Conservation (phyloP, 2,329 filamentous ascomycete species). For the Metarhizium album region DNA sequence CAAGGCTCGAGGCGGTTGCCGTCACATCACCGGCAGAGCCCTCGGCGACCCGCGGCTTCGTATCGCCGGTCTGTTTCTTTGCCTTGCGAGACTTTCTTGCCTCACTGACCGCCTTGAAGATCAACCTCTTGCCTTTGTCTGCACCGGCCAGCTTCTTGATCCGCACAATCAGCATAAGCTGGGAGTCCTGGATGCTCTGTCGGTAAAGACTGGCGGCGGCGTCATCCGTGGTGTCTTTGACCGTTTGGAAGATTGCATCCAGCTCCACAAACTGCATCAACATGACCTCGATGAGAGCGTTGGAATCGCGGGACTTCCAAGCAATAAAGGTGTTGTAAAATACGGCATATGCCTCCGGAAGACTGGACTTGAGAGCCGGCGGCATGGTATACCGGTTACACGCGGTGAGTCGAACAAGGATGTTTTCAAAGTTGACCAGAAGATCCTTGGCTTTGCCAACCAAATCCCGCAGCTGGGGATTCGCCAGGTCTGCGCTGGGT, state of each 20-base stretch:
- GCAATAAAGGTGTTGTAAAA: conserved; percentile 73
- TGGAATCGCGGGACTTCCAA: conserved; percentile 74
- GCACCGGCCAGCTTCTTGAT: conserved; percentile 69
- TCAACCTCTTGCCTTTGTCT: conserved; percentile 59
- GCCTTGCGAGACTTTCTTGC: conserved; percentile 53
- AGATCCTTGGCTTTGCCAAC: conserved; percentile 69
- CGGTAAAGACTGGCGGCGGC: conserved; percentile 67
- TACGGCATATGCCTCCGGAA: conserved; percentile 60
- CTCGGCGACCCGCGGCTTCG: conserved; percentile 56
- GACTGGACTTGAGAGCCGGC: conserved; percentile 46
- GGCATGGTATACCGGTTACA: conserved; percentile 59
- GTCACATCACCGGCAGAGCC: conserved; percentile 25
- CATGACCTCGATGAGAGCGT: conserved; percentile 72
- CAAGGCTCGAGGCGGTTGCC: conserved; percentile 25
- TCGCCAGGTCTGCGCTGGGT: conserved; percentile 38
- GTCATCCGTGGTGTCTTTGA: conserved; percentile 66
- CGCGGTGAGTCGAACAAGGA: conserved; percentile 52
- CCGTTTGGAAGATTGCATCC: conserved; percentile 72
- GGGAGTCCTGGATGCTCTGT: conserved; percentile 71
- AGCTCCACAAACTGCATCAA: conserved; percentile 77
- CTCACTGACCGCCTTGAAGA: conserved; percentile 64
- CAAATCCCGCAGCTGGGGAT: conserved; percentile 57
- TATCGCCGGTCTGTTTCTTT: conserved; percentile 59
- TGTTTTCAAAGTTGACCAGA: conserved; percentile 66
- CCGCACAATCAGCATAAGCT: conserved; percentile 65